Base-by-base conservation (phyloP, 2,329 filamentous ascomycete species). In the Pseudocercospora ulei region DNA sequence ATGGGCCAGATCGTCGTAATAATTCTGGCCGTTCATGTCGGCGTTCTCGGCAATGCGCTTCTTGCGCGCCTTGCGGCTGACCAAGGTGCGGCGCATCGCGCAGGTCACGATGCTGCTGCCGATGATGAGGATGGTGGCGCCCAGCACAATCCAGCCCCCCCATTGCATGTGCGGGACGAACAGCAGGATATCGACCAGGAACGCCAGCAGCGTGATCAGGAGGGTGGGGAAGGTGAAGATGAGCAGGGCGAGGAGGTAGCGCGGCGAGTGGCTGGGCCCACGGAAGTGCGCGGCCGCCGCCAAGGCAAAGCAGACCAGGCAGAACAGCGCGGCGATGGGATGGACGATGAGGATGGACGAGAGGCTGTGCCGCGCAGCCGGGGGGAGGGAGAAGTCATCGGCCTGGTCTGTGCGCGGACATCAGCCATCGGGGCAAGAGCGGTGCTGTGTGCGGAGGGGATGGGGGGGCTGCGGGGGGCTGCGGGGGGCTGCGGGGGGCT, bases 11-110 rank as follows among this genome's bases (percentile, higher is more conserved):
- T 66, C 64, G 51, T 65, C 61, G 63, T 92, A 95, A 60, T 81
- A 95, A 57, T 87, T 90, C 55, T 90, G 78, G 17, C 88, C 88
- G 59, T 83, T 96, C 87, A 96, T 96, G 59, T 96, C 87, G 5
- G 87, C 84, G 58, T 96, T 94, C 61, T 92, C 82, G 2, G 78
- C 85, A 57, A 96, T 92, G 29, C 85, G 76, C 67, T 80, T 84
- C 70, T 90, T 87, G 46, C 87, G 75, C n/a, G 87, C 83, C 66
- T 95, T 95, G 53, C 88, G 76, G 61, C 83, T 83, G 45, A 95
- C 83, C 41, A 96, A 68, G 2, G 87, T 92, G 44, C 88, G 78
- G 48, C 90, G 81, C 86, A 96, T 96, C 13, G 85, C 86, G 60
- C 87, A 98, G 5, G 86, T 87, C 22, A 95, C 78, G 41, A 98